Evolutionary conservation across 2,329 filamentous ascomycete genomes (phyloP).

Genomic region (Aspergillus latus): DNA sequence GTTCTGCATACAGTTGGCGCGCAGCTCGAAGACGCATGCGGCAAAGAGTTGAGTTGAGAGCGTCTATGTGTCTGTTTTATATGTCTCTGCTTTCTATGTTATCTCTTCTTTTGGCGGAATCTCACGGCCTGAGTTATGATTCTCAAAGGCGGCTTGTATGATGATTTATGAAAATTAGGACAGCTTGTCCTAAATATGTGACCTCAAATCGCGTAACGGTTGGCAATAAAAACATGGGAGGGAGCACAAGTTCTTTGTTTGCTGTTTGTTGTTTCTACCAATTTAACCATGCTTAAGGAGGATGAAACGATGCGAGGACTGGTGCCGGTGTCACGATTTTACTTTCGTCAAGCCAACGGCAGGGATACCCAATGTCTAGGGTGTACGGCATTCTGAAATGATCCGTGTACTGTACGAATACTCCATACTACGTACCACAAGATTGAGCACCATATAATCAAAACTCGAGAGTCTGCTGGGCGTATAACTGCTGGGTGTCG

Average conservation of each 20-base stretch:
- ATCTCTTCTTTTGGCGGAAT: neutral
- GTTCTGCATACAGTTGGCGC: constrained; percentile 67
- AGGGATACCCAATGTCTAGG: neutral
- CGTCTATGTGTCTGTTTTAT: neutral
- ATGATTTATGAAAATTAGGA: neutral
- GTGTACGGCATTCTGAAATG: constrained; percentile 1
- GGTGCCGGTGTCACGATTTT: neutral
- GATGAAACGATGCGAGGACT: neutral
- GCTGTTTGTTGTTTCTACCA: neutral
- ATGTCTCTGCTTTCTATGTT: neutral
- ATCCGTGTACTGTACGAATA: neutral
- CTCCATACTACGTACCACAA: neutral
- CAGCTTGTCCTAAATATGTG: neutral
- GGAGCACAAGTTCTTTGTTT: neutral
- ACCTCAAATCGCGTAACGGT: no score
- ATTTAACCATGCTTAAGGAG: neutral
- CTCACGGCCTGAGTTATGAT: neutral
- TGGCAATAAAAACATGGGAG: neutral
- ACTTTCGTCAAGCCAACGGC: neutral
- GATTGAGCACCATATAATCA: neutral
- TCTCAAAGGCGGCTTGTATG: neutral
- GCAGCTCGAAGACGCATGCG: constrained; percentile 31
- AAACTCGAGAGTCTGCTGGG: neutral
- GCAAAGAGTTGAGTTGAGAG: constrained; percentile 7
- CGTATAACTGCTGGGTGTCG: neutral